Conservation (phyloP, 2,329 filamentous ascomycete genomes). For the Fusarium sp. region DNA sequence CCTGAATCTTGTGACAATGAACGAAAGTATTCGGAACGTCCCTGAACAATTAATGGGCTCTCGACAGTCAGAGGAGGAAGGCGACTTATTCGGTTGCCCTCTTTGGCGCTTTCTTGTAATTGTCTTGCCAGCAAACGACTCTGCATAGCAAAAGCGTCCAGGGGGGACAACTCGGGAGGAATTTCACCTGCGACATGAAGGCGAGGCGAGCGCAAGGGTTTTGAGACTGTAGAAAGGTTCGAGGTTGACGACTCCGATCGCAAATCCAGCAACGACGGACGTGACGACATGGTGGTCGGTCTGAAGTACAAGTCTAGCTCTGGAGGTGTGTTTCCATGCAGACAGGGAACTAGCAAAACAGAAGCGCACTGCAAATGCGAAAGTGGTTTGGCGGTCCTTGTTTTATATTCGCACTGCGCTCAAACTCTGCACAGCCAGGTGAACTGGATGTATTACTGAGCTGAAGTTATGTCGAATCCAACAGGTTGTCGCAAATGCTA, state of each 20-base stretch:
- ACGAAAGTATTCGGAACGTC: constrained; percentile 84
- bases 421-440: not conserved
- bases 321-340: constrained; percentile 34
- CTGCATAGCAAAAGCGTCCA: constrained; percentile 95
- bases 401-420: not conserved
- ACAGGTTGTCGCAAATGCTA: constrained; percentile 1
- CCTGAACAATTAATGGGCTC: constrained; percentile 80
- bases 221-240: constrained; percentile 56
- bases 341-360: not conserved
- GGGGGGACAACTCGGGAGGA: constrained; percentile 89
- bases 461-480: not conserved
- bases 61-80: constrained; percentile 85
- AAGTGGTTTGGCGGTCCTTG: not conserved
- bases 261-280: constrained; percentile 69
- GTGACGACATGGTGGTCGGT: constrained; percentile 60
- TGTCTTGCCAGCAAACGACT: constrained; percentile 88
- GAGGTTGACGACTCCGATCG: constrained; percentile 68
- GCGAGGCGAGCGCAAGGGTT: constrained; percentile 76
- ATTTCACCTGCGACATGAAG: constrained; percentile 82
- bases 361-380: not conserved
- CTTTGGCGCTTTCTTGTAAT: constrained; percentile 80
- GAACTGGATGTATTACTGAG: not conserved
- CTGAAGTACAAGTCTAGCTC: constrained; percentile 18
- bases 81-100: constrained; percentile 84
- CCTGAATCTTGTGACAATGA: constrained; percentile 74